Conservation (phyloP, 768 basidiomycete species). For the Porphyrellus cyaneotinctus region DNA sequence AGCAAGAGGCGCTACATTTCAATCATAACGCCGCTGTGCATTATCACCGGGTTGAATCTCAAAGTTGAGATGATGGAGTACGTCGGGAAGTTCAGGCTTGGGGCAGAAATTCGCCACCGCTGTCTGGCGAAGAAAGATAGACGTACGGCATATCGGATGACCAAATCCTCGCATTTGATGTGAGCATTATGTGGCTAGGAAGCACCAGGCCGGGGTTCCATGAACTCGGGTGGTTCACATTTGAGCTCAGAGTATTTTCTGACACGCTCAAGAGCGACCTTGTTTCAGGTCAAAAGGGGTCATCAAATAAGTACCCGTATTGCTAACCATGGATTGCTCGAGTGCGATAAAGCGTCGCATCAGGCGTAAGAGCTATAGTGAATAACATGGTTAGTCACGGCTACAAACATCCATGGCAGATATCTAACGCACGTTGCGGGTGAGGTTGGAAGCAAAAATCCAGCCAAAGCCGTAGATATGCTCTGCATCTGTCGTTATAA, state of each 20-base stretch:
- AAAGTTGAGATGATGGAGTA: slow-evolving; percentile 77
- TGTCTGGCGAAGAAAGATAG: slow-evolving; percentile 1
- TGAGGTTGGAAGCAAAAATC: slow-evolving; percentile 77
- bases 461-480: slow-evolving; percentile 78
- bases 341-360: slow-evolving; percentile 81
- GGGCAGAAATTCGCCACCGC: background rate
- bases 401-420: background rate
- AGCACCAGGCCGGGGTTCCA: slow-evolving; percentile 77
- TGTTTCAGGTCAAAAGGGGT: slow-evolving; percentile 20
- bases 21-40: slow-evolving; percentile 39
- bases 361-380: slow-evolving; percentile 52
- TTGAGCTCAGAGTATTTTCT: slow-evolving; percentile 84
- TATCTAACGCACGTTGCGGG: slow-evolving; percentile 46
- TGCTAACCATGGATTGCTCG: slow-evolving; percentile 83
- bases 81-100: slow-evolving; percentile 82
- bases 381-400: slow-evolving; percentile 16
- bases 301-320: background rate
- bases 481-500: slow-evolving; percentile 91
- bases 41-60: slow-evolving; percentile 72
- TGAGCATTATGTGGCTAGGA: slow-evolving; percentile 74
- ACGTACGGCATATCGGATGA: slow-evolving; percentile 73
- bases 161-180: slow-evolving; percentile 68
- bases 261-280: slow-evolving; percentile 85
- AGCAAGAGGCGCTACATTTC: background rate
- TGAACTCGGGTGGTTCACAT: slow-evolving; percentile 76